phyloP scores from a whole-genome alignment of 768 basidiomycete genomes.

The Rhizopogon vulgaris region DNA sequence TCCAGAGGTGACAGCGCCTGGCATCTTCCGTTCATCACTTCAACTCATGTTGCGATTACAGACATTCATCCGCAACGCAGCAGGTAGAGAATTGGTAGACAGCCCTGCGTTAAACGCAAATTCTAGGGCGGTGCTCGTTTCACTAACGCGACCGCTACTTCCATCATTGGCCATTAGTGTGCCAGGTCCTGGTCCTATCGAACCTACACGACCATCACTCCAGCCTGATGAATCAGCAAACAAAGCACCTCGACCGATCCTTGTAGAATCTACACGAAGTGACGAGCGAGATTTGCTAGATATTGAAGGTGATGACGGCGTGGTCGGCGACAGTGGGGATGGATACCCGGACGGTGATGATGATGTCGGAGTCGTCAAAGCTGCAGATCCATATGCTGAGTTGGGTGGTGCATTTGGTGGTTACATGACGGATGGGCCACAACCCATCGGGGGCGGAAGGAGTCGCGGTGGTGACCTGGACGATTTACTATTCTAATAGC shows the following conservation, averaged over 20 bases:
- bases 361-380: conserved; percentile 24
- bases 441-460: conserved; percentile 43
- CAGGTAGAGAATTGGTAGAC: conserved; percentile 76
- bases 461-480: conserved; percentile 47
- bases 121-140: conserved; percentile 67
- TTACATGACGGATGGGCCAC: conserved; percentile 68
- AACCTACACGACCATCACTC: conserved; percentile 20
- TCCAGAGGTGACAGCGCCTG: conserved; percentile 57
- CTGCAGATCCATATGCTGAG: conserved; percentile 75
- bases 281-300: conserved; percentile 16
- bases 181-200: conserved; percentile 46
- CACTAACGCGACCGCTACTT: conserved; percentile 47
- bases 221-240: conserved; percentile 20
- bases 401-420: conserved; percentile 72
- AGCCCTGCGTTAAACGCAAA: conserved; percentile 85
- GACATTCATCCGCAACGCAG: conserved; percentile 92
- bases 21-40: conserved; percentile 2
- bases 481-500: conserved; percentile 56
- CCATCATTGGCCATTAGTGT: conserved; percentile 41
- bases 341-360: conserved; percentile 33
- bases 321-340: conserved; percentile 25
- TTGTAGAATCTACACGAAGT: conserved; percentile 13
- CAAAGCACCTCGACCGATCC: conserved; percentile 27
- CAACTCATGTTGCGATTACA: conserved; percentile 20
- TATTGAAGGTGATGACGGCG: conserved; percentile 12